Evolutionary conservation across 2,329 filamentous ascomycete genomes (phyloP), one percentile per base, ranked within the genome.

Genomic region (Orbilia oligospora): DNA sequence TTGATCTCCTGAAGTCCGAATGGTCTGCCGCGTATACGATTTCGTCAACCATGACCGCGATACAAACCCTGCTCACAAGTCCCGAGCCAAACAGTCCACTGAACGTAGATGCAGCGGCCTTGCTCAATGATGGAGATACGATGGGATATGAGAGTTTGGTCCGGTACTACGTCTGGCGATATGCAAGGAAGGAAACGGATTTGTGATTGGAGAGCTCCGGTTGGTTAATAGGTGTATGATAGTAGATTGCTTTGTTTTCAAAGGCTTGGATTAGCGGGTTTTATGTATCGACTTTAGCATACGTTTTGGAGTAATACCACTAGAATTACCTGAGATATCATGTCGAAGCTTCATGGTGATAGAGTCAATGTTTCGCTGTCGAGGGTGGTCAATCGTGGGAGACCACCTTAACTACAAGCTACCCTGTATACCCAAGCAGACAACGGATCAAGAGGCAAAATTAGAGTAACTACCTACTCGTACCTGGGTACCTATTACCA

Each of bases 11-110:
- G 76, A 88, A 88, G 83, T 88, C 91, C 70, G 88, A 88, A 18
- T 98, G 95, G 95, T 92, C 92, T 76, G 93, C 94, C 0, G 90
- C 93, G 18, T 96, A 97, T 84, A 94, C 91, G 48, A 88, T 98
- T 20, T 88, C 91, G 41, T 89, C 91, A 82, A 92, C 91, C 79
- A 86, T 95, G 82, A 91, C 92, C 81, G 90, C 90, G 56, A 88
- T 95, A 80, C 89, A 92, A 81, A 88, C 92, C 86, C 87, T 96
- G 81, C 86, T 93, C 73, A 87, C 85, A 27, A 89, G 87, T 80
- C 91, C 92, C 0, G 92, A 91, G 83, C 88, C 90, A 56, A 92
- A 95, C 82, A 91, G 88, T 81, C 93, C 93, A 81, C 86, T 96
- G 79, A 94, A 94, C 84, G 88, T 96, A 27, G 93, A 96, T 84